Evolutionary conservation across 805 yeast species (phyloP).

Genomic region (Diddensiella transvaalensis): DNA sequence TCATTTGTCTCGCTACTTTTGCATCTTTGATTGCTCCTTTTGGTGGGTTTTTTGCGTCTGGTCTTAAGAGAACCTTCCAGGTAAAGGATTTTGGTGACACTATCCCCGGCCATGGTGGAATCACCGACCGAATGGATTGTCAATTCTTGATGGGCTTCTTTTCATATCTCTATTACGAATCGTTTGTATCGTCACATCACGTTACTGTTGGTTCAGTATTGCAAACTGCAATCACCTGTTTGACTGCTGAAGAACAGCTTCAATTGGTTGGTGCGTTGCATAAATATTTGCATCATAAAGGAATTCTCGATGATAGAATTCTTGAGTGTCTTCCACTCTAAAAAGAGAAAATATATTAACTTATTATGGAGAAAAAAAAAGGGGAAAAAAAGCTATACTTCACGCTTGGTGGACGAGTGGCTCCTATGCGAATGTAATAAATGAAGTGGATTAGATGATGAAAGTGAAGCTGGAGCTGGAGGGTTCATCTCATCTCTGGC

Average conservation of each 20-base stretch:
- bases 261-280: constrained; percentile 58
- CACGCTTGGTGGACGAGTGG: too few species aligned
- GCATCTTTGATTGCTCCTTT: constrained; percentile 97
- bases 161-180: constrained; percentile 85
- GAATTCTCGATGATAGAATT: constrained; percentile 18
- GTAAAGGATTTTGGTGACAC: constrained; percentile 98
- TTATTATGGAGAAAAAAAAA: too few species aligned
- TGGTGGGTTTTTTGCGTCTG: constrained; percentile 97
- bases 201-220: constrained; percentile 66
- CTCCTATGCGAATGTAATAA: too few species aligned
- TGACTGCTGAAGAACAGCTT: constrained; percentile 61
- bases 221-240: constrained; percentile 69
- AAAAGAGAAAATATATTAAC: too few species aligned
- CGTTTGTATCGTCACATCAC: constrained; percentile 67
- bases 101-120: constrained; percentile 98
- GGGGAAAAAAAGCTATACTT: too few species aligned
- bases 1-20: constrained; percentile 81
- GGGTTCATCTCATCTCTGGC: constrained; percentile 2
- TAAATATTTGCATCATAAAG: constrained; percentile 44
- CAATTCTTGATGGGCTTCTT: constrained; percentile 98
- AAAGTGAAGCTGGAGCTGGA: too few species aligned
- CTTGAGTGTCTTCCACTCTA: not conserved
- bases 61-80: constrained; percentile 93
- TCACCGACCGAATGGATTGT: constrained; percentile 96
- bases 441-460: too few species aligned